These are phyloP conservation scores for Mucor plumbeus DNA, from an alignment of 371 early-diverging fungal species.

Conservation along the genomic window DNA sequence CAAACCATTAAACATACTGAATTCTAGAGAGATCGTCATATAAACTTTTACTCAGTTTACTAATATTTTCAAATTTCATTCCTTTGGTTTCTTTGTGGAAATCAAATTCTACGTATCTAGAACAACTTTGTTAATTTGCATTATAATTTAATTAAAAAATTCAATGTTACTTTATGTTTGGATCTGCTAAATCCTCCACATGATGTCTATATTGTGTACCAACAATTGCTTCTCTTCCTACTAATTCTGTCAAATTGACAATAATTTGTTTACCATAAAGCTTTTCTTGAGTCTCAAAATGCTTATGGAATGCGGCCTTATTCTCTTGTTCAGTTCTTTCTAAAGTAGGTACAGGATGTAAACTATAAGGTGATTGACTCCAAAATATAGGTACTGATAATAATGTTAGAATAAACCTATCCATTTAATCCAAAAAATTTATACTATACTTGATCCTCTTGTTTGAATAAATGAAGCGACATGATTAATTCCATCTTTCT, in stretches of 20 bases:
- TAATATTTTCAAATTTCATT: constrained; percentile 60
- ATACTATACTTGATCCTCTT: constrained; percentile 62
- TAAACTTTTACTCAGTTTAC: constrained; percentile 48
- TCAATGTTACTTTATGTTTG: constrained; percentile 46
- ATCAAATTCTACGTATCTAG: constrained; percentile 91
- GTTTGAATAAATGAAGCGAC: constrained; percentile 70
- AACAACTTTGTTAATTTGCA: not conserved
- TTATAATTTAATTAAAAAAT: not conserved
- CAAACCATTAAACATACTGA: constrained; percentile 34
- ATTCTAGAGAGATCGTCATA: constrained; percentile 48
- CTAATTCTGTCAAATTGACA: constrained; percentile 78
- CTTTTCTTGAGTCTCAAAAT: constrained; percentile 69
- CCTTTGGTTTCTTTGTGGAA: constrained; percentile 79
- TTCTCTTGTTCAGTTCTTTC: constrained; percentile 66
- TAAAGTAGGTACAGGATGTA: constrained; percentile 68
- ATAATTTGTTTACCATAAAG: constrained; percentile 80
- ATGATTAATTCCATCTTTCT: constrained; percentile 57
- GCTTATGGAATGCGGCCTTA: constrained; percentile 54
- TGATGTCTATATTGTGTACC: constrained; percentile 54
- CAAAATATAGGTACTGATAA: constrained; percentile 64
- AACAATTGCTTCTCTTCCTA: constrained; percentile 61
- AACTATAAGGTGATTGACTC: constrained; percentile 72
- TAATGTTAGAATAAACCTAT: not conserved
- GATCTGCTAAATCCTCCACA: constrained; percentile 49
- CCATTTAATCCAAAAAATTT: not conserved